These are phyloP conservation scores for Jaapia argillacea DNA, from an alignment of 768 basidiomycete species.

Conservation along the genomic window DNA sequence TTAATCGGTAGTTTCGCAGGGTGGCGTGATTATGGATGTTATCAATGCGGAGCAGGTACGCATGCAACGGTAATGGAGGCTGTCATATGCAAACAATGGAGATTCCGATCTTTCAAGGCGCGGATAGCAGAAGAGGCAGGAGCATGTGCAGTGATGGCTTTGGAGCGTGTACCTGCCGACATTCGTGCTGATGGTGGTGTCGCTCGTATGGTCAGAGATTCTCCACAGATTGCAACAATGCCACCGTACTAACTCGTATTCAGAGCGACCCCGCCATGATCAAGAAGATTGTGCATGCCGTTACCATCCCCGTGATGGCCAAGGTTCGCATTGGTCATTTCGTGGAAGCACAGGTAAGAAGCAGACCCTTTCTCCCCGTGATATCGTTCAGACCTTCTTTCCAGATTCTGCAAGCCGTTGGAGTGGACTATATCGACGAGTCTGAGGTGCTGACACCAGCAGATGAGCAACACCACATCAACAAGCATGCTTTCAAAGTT, in stretches of 20 bases:
- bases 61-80: no score
- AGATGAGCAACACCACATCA: slow-evolving; percentile 93
- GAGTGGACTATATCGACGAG: slow-evolving; percentile 96
- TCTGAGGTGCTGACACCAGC: slow-evolving; percentile 93
- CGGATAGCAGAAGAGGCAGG: slow-evolving; percentile 96
- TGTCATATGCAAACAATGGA: no score
- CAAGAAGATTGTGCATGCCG: slow-evolving; percentile 89
- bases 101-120: slow-evolving; percentile 37
- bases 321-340: slow-evolving; percentile 96
- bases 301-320: slow-evolving; percentile 96
- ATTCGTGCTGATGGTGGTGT: slow-evolving; percentile 90
- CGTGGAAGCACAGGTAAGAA: slow-evolving; percentile 82
- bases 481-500: slow-evolving; percentile 91
- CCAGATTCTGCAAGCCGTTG: slow-evolving; percentile 87
- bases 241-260: background rate
- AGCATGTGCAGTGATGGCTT: slow-evolving; percentile 96
- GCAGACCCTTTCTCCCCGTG: background rate
- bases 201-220: slow-evolving; percentile 75
- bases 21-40: slow-evolving; percentile 95
- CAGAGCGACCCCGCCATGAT: slow-evolving; percentile 95
- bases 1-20: slow-evolving; percentile 27
- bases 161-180: slow-evolving; percentile 92
- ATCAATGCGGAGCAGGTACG: slow-evolving; percentile 61
- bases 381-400: background rate
- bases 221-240: background rate